Percentiles rank a stretch among this genome's conserved stretches.
Evolutionary conservation across 192 early-diverging fungal genomes (phyloP).

Genomic region (Entomortierella parvispora): DNA sequence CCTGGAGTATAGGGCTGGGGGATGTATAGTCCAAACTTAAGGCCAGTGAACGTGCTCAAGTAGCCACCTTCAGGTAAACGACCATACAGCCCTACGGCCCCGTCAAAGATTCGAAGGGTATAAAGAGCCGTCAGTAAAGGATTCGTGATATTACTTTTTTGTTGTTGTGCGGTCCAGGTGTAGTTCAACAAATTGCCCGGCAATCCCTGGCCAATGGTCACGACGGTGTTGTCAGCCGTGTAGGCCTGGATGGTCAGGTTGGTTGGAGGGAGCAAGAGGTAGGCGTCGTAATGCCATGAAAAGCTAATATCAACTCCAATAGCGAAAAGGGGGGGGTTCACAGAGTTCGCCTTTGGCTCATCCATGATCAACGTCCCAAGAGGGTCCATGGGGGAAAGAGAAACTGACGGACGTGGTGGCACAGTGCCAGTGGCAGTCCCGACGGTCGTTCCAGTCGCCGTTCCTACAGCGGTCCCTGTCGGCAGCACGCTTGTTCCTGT

Average conservation of each 20-base stretch:
- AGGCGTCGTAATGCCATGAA: conserved; percentile 24
- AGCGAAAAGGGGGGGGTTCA: conserved; percentile 24
- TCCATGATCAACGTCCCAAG: conserved; percentile 17
- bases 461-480: conserved; percentile 12
- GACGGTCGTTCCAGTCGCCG: conserved; percentile 3
- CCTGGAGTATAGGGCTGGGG: conserved; percentile 17
- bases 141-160: conserved; percentile 19
- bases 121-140: conserved; percentile 19
- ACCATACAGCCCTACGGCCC: conserved; percentile 10
- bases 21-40: conserved; percentile 35
- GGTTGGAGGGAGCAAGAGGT: conserved; percentile 12
- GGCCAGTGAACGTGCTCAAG: conserved; percentile 12
- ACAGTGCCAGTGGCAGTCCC: conserved; percentile 17
- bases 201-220: conserved; percentile 32
- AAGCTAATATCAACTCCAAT: conserved; percentile 27
- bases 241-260: conserved; percentile 42
- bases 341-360: conserved; percentile 13
- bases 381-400: conserved; percentile 18
- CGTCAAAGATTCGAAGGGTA: conserved; percentile 23
- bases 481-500: neutral
- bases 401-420: neutral
- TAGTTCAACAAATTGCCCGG: conserved; percentile 37
- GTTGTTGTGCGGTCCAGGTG: conserved; percentile 34
- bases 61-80: conserved; percentile 10
- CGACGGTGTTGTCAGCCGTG: conserved; percentile 5